Evolutionary conservation across 345 rosid species (phyloP), one percentile per base, ranked within the genome.

Genomic region (Aurinia saxatilis): DNA sequence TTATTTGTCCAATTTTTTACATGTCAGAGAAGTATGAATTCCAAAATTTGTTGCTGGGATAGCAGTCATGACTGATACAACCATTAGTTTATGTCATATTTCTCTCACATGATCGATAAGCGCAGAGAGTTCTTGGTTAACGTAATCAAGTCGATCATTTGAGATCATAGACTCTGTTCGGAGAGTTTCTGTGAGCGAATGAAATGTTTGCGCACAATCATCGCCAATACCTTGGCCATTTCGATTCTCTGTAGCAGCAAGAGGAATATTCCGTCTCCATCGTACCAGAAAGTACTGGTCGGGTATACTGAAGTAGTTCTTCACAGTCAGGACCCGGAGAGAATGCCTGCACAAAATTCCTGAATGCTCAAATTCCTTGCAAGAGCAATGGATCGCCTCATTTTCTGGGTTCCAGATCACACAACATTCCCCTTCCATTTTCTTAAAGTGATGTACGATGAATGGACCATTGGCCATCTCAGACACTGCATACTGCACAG

Each of bases 351-450:
- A 89, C 46, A 92, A 50, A 56, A 85, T 76, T 72, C 95, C 95
- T 0, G 95, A 79, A 54, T 79, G 88, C 68, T 89, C 93, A 54
- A 92, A 89, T 73, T 84, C 96, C 83, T 92, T 92, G 68, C 96
- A 92, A 0, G 98, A 88, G 72, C 98, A 92, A 46, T 75, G 88
- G 47, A 92, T 76, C 61, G 84, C 89, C 65, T 88, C 96, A 25
- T 82, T 90, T 60, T 81, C 87, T 4, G 82, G 79, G 44, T 80
- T 80, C 90, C 95, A 86, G 40, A 81, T 66, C 44, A 86, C 91
- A 58, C 82, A 71, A 66, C 73, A 79, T 50, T 89, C 96, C 9
- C 82, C 79, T 35, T 92, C 96, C 85, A 92, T 75, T 81, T 89
- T 89, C 79, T 92, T 83, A 58, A 60, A 85, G 64, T 92, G 93